These are phyloP conservation scores for Fusarium burgessii DNA, from an alignment of 2,329 filamentous ascomycete genomes.

Conservation along the genomic window DNA sequence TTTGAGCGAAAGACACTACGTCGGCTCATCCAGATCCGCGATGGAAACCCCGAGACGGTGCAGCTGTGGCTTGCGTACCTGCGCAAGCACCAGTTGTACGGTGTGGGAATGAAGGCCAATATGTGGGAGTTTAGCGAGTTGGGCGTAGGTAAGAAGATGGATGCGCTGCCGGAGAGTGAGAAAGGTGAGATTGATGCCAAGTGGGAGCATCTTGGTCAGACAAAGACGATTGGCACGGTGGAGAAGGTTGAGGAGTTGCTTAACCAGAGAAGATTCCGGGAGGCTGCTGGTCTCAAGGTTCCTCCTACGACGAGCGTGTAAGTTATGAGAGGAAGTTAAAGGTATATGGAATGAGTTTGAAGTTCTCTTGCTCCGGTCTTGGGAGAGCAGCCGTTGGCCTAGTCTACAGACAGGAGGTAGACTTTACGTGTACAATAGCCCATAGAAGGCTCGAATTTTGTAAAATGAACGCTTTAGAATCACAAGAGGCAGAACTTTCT, in stretches of 20 bases:
- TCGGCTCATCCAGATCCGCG: slow-evolving; percentile 90
- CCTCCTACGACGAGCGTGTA: slow-evolving; percentile 40
- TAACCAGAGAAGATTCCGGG: slow-evolving; percentile 62
- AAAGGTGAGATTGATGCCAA: slow-evolving; percentile 58
- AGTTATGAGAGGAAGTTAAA: background rate
- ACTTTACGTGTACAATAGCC: slow-evolving; percentile 44
- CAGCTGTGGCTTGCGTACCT: slow-evolving; percentile 94
- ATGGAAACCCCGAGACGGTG: slow-evolving; percentile 89
- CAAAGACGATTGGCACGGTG: slow-evolving; percentile 61
- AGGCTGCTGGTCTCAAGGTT: slow-evolving; percentile 49
- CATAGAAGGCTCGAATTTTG: slow-evolving; percentile 38
- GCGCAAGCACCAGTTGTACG: slow-evolving; percentile 91
- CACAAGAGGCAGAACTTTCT: slow-evolving; percentile 1
- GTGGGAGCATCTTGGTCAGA: slow-evolving; percentile 68
- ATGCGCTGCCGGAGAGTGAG: slow-evolving; percentile 37
- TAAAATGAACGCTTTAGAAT: slow-evolving; percentile 37
- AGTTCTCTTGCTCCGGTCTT: background rate
- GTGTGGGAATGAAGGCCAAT: slow-evolving; percentile 99
- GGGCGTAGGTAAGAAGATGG: slow-evolving; percentile 56
- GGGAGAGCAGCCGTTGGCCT: slow-evolving; percentile 20
- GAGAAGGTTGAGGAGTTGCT: slow-evolving; percentile 70
- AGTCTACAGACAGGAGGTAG: slow-evolving; percentile 1
- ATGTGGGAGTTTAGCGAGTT: slow-evolving; percentile 87
- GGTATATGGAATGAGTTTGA: background rate
- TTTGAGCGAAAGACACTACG: slow-evolving; percentile 92